These are phyloP conservation scores for Solanum clarkiae DNA, from an alignment of 257 asterid genomes.

Conservation along the genomic window DNA sequence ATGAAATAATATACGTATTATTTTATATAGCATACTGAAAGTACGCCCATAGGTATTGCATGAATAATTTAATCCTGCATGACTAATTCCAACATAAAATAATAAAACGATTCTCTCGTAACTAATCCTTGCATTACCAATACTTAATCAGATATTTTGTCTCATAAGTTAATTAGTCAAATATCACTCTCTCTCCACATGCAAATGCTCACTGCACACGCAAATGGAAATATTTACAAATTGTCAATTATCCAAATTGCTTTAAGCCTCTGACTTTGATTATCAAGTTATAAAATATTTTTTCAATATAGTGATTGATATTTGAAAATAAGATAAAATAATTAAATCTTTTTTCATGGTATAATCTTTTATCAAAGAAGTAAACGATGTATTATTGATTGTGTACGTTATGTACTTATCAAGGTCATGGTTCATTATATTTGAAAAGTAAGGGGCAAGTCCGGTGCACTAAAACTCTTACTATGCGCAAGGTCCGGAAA, in stretches of 20 bases:
- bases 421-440: not conserved
- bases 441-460: not conserved
- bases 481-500: too few species aligned
- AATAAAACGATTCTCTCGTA: too few species aligned
- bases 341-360: not conserved
- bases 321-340: not conserved
- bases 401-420: not conserved
- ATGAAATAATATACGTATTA: too few species aligned
- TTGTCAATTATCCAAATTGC: not conserved
- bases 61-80: too few species aligned
- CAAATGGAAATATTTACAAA: not conserved
- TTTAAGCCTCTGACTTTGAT: not conserved
- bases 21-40: too few species aligned
- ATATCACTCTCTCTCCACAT: not conserved
- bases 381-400: not conserved
- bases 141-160: not conserved
- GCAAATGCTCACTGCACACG: not conserved
- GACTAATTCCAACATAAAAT: not conserved
- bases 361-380: not conserved
- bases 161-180: not conserved
- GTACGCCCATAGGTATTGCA: too few species aligned
- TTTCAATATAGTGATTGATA: not conserved
- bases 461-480: too few species aligned
- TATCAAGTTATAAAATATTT: not conserved
- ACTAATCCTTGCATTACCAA: too few species aligned